Conservation (phyloP, 345 rosid species). For the Anacardium occidentale region DNA sequence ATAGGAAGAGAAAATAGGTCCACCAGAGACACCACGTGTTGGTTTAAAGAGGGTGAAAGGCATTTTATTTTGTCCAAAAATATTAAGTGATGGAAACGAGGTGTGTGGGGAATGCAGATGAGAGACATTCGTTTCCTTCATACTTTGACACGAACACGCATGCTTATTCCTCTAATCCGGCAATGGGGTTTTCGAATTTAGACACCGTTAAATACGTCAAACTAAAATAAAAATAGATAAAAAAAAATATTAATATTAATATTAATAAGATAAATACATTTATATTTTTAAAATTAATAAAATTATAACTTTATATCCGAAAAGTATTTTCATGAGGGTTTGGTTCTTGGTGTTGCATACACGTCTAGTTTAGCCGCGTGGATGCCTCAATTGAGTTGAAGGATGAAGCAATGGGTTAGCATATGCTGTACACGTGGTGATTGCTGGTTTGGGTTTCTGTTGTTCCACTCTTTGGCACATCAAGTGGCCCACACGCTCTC, state of each 20-base stretch:
- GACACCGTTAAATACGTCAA: too few species aligned
- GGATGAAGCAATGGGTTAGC: too few species aligned
- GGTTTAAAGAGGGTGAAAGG: not conserved
- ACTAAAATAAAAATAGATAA: too few species aligned
- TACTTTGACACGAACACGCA: constrained; percentile 18
- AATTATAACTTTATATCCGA: too few species aligned
- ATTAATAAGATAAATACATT: too few species aligned
- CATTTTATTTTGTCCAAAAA: too few species aligned
- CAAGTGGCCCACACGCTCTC: constrained; percentile 25
- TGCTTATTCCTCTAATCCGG: too few species aligned
- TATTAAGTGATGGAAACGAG: not conserved
- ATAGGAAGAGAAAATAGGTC: constrained; percentile 5
- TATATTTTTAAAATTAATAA: too few species aligned
- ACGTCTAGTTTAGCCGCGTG: constrained; percentile 45
- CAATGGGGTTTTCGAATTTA: too few species aligned
- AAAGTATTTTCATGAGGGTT: too few species aligned
- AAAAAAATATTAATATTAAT: too few species aligned
- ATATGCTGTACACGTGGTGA: constrained; percentile 30
- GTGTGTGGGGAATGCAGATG: not conserved
- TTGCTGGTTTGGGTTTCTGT: not conserved
- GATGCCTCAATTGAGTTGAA: constrained; percentile 15
- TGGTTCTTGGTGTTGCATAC: too few species aligned
- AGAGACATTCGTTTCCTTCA: not conserved
- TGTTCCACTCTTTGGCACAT: constrained; percentile 16
- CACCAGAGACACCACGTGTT: constrained; percentile 32